Percentiles rank a stretch among this genome's conserved stretches.
These are phyloP conservation scores for Plenodomus biglobosus DNA, from an alignment of 2,329 filamentous ascomycete genomes.

Conservation along the genomic window DNA sequence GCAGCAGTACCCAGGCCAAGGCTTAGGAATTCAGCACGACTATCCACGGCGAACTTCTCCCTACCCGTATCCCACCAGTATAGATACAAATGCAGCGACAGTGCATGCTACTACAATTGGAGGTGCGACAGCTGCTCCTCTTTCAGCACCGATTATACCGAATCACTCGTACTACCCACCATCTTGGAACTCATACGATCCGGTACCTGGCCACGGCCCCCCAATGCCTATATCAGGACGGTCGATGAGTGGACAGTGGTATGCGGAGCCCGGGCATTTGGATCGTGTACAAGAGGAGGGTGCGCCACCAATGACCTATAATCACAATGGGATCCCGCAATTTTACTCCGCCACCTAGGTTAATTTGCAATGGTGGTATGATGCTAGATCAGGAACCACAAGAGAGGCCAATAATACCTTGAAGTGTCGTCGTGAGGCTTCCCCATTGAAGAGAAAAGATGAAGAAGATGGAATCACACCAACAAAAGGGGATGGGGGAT, in stretches of 20 bases:
- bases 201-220: conserved; percentile 23
- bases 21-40: conserved; percentile 38
- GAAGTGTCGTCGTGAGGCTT: too few relatives aligned
- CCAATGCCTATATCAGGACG: conserved; percentile 34
- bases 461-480: background rate
- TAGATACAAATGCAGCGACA: conserved; percentile 36
- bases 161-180: conserved; percentile 36
- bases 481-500: background rate
- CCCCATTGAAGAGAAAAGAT: background rate
- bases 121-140: conserved; percentile 29
- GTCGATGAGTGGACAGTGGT: conserved; percentile 43
- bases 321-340: conserved; percentile 28
- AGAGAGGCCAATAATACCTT: too few relatives aligned
- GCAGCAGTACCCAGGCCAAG: conserved; percentile 35
- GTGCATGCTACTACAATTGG: conserved; percentile 31
- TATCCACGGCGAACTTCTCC: conserved; percentile 37
- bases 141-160: conserved; percentile 39
- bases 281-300: conserved; percentile 43
- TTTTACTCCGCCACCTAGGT: conserved; percentile 34
- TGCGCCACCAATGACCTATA: conserved; percentile 32
- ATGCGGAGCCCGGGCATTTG: conserved; percentile 33
- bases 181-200: conserved; percentile 36
- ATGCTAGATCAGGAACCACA: background rate
- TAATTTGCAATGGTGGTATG: conserved; percentile 1
- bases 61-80: conserved; percentile 36